Evolutionary conservation across 441 rosid genomes (phyloP).

Genomic region (Erysimum cheiri): DNA sequence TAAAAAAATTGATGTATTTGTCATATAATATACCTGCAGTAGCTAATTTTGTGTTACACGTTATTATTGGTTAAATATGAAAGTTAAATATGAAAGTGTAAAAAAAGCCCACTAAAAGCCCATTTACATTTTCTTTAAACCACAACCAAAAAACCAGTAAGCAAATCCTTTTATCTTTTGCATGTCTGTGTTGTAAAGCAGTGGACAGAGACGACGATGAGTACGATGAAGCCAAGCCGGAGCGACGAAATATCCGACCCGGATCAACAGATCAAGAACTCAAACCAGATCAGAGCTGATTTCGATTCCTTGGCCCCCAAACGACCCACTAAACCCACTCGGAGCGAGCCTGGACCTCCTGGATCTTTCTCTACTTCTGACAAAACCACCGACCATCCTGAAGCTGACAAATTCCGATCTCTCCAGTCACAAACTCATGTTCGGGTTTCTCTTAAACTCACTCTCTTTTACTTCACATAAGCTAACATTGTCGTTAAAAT

Average conservation of each 20-base stretch:
- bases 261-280: slow-evolving; percentile 52
- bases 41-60: no score
- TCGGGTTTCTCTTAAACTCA: slow-evolving; percentile 12
- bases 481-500: background rate
- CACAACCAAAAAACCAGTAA: slow-evolving; percentile 11
- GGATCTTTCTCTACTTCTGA: slow-evolving; percentile 31
- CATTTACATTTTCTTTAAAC: background rate
- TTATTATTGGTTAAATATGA: no score
- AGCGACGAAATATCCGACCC: slow-evolving; percentile 70
- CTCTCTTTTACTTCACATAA: slow-evolving; percentile 6
- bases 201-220: slow-evolving; percentile 35
- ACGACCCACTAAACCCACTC: slow-evolving; percentile 57
- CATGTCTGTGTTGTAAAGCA: slow-evolving; percentile 6
- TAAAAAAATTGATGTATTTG: background rate
- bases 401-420: slow-evolving; percentile 60
- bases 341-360: slow-evolving; percentile 58
- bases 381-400: slow-evolving; percentile 48
- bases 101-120: slow-evolving; percentile 33
- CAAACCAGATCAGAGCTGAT: slow-evolving; percentile 59
- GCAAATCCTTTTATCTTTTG: background rate
- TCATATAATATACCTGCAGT: slow-evolving; percentile 1
- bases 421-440: slow-evolving; percentile 62
- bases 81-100: background rate
- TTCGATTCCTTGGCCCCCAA: slow-evolving; percentile 66
- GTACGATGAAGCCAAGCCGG: slow-evolving; percentile 67